These are phyloP conservation scores for Syncephalastrum racemosum DNA, from an alignment of 371 early-diverging fungal species.

Conservation along the genomic window DNA sequence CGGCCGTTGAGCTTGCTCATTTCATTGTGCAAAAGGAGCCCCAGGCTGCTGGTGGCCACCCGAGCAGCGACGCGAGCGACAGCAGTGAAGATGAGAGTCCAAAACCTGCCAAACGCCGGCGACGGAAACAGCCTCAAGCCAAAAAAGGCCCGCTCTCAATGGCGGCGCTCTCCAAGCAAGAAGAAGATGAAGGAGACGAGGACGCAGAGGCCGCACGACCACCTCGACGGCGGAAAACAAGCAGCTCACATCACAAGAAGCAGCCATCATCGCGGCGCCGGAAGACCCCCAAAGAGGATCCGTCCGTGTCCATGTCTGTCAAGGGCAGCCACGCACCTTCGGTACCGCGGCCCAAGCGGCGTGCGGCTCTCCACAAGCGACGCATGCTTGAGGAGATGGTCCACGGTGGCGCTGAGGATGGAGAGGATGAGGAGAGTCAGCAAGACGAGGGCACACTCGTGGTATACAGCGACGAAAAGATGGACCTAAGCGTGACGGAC, in stretches of 20 bases:
- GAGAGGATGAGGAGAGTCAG: constrained; percentile 20
- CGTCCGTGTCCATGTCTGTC: constrained; percentile 16
- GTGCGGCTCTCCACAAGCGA: constrained; percentile 47
- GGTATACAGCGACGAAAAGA: constrained; percentile 40
- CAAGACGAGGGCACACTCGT: constrained; percentile 25
- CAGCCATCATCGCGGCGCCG: constrained; percentile 4
- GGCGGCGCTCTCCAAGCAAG: constrained; percentile 35
- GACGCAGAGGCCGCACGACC: background rate
- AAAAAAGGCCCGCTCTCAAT: constrained; percentile 41
- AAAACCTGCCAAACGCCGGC: background rate
- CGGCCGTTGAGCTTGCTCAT: constrained; percentile 34
- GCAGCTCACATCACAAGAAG: constrained; percentile 6
- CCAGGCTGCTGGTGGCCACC: background rate
- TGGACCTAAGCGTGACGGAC: constrained; percentile 43
- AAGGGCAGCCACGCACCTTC: constrained; percentile 30
- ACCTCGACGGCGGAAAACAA: constrained; percentile 6
- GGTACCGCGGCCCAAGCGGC: constrained; percentile 39
- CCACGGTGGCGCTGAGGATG: constrained; percentile 30
- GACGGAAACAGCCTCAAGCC: no score
- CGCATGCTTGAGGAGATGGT: constrained; percentile 46
- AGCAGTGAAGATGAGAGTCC: no score
- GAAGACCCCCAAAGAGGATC: constrained; percentile 15
- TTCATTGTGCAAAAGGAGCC: constrained; percentile 24
- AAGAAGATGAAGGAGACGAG: background rate
- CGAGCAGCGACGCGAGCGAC: no score